Evolutionary conservation across 805 yeast species (phyloP).

Genomic region (Candida wancherniae): DNA sequence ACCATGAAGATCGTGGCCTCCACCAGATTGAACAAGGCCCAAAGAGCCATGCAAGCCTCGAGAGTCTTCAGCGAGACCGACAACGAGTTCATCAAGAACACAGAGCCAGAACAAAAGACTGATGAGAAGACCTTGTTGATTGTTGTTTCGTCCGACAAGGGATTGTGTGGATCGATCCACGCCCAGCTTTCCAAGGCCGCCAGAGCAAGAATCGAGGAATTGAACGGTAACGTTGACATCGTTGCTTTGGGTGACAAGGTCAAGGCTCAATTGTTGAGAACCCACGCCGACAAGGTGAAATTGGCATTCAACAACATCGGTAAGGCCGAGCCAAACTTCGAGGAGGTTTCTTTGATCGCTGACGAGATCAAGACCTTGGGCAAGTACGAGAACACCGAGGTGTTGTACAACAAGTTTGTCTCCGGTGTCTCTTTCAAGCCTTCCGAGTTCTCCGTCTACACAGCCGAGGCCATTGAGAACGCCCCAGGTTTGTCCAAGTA

Average conservation of each 20-base stretch:
- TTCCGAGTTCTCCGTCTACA: slow-evolving; percentile 58
- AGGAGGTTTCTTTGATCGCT: slow-evolving; percentile 83
- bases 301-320: slow-evolving; percentile 88
- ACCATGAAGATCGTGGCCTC: slow-evolving; percentile 99
- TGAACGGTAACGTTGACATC: slow-evolving; percentile 64
- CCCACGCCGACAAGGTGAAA: slow-evolving; percentile 62
- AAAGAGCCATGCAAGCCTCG: slow-evolving; percentile 86
- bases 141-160: slow-evolving; percentile 87
- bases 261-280: slow-evolving; percentile 83
- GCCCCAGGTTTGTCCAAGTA: slow-evolving; percentile 84
- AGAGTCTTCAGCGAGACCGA: slow-evolving; percentile 81
- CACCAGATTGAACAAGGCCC: slow-evolving; percentile 92
- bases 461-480: slow-evolving; percentile 65
- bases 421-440: slow-evolving; percentile 92
- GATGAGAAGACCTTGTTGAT: slow-evolving; percentile 68
- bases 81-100: slow-evolving; percentile 68
- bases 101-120: slow-evolving; percentile 66
- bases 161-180: slow-evolving; percentile 98
- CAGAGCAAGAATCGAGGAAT: slow-evolving; percentile 57
- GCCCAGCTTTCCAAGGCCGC: slow-evolving; percentile 89
- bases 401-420: slow-evolving; percentile 82
- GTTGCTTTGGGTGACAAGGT: slow-evolving; percentile 93
- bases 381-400: slow-evolving; percentile 71
- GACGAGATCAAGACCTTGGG: slow-evolving; percentile 72
- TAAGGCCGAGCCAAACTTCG: slow-evolving; percentile 92